phyloP scores from a whole-genome alignment of 352 stramenopile genomes.

The Globisporangium cederbergense region DNA sequence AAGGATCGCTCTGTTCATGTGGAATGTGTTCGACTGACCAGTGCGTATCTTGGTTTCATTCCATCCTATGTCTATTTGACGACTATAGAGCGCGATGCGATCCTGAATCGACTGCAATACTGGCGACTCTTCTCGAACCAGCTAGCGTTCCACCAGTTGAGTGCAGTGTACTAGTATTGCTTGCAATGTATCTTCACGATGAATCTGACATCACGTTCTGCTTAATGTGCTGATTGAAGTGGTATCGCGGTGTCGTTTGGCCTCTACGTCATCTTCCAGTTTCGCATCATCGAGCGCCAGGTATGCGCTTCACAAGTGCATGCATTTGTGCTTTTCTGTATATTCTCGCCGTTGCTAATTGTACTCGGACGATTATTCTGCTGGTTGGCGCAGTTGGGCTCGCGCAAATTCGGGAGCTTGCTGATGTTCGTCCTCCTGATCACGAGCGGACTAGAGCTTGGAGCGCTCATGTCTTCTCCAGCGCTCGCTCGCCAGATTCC shows the following conservation, averaged over 20 bases:
- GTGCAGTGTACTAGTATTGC: neutral
- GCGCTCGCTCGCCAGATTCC: conserved; percentile 39
- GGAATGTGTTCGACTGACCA: neutral
- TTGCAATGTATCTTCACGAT: neutral
- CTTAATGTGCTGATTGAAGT: conserved; percentile 23
- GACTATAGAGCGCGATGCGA: conserved; percentile 45
- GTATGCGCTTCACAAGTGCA: conserved; percentile 15
- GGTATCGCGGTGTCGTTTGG: conserved; percentile 74
- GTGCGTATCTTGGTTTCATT: neutral
- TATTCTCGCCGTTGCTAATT: neutral
- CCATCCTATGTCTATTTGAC: neutral
- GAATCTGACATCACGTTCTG: neutral
- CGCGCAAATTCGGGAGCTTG: conserved; percentile 81
- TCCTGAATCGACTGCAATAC: conserved; percentile 55
- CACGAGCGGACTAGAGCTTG: conserved; percentile 43
- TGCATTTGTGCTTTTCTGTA: neutral
- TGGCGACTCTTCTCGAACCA: conserved; percentile 72
- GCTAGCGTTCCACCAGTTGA: conserved; percentile 73
- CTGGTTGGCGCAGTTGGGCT: conserved; percentile 52
- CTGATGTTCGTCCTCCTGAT: conserved; percentile 61
- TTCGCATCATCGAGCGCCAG: conserved; percentile 74
- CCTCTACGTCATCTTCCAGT: conserved; percentile 85
- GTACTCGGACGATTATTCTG: neutral
- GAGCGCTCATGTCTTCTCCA: conserved; percentile 39
- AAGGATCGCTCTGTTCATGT: too few species aligned